Percentiles rank a stretch among this genome's conserved stretches.
Conservation (phyloP, 2,329 filamentous ascomycete species). For the Xylariaceae sp. region DNA sequence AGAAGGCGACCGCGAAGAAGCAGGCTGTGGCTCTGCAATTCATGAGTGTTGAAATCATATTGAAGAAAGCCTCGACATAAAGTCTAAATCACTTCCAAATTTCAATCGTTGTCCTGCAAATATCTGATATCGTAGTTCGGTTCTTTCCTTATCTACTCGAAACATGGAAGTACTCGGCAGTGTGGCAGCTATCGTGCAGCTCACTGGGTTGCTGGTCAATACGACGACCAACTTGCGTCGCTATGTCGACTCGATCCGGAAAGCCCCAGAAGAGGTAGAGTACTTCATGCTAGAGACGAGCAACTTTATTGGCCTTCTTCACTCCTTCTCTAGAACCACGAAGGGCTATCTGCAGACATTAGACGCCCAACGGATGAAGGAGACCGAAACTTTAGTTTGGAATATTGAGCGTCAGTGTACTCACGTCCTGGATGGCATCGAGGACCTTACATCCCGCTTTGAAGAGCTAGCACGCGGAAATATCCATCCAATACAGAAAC, state of each 20-base stretch:
- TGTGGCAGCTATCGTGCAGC: conserved; percentile 4
- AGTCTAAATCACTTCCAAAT: background rate
- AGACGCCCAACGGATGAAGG: background rate
- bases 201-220: conserved; percentile 6
- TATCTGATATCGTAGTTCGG: background rate
- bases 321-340: conserved; percentile 1
- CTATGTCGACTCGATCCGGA: conserved; percentile 3
- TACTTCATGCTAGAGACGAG: conserved; percentile 7
- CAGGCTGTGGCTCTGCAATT: background rate
- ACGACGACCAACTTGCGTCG: conserved; percentile 7
- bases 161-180: conserved; percentile 6
- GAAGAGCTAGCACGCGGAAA: conserved; percentile 2
- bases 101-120: background rate
- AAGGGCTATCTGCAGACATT: background rate
- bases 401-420: conserved; percentile 6
- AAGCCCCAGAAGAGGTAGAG: conserved; percentile 6
- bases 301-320: conserved; percentile 6
- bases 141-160: background rate
- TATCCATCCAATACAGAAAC: conserved; percentile 1
- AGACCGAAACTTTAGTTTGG: conserved; percentile 1
- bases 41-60: background rate
- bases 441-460: conserved; percentile 8
- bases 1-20: conserved; percentile 1
- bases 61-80: background rate
- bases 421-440: conserved; percentile 4